Conservation (phyloP, 768 basidiomycete genomes). For the Sporobolomyces phaffii region DNA sequence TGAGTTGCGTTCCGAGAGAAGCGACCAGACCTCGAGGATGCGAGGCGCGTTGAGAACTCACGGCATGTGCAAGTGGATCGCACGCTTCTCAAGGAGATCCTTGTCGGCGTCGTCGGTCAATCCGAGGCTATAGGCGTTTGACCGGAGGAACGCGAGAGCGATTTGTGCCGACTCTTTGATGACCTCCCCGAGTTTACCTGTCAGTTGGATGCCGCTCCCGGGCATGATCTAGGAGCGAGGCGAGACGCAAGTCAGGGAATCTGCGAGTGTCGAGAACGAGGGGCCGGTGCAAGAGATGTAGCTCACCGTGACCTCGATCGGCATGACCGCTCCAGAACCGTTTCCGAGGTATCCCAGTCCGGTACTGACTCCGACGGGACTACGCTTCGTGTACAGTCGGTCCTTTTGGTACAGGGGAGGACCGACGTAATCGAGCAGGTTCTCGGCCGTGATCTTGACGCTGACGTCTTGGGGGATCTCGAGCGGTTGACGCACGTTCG, state of each 20-base stretch:
- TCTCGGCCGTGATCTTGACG: slow-evolving; percentile 74
- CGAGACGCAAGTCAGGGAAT: neutral
- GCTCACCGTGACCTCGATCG: slow-evolving; percentile 74
- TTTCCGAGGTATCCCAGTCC: slow-evolving; percentile 95
- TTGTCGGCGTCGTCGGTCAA: slow-evolving; percentile 67
- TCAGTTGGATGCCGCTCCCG: slow-evolving; percentile 89
- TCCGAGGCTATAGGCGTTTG: slow-evolving; percentile 80
- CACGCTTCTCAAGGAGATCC: slow-evolving; percentile 74
- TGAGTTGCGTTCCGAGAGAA: too few species aligned
- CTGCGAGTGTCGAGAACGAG: neutral
- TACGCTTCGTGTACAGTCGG: slow-evolving; percentile 69
- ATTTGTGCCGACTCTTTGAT: slow-evolving; percentile 96
- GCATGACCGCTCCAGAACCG: slow-evolving; percentile 94
- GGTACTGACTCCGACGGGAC: slow-evolving; percentile 88
- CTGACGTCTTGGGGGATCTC: slow-evolving; percentile 70
- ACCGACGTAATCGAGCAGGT: slow-evolving; percentile 92
- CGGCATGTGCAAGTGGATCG: slow-evolving; percentile 95
- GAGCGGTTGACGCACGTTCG: slow-evolving; percentile 70
- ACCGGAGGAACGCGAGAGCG: slow-evolving; percentile 84
- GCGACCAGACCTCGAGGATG: too few species aligned
- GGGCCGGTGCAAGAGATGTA: neutral
- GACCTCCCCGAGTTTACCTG: slow-evolving; percentile 96
- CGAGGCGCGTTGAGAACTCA: too few species aligned
- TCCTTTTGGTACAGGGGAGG: slow-evolving; percentile 94
- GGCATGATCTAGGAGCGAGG: slow-evolving; percentile 71